Evolutionary conservation across 148 eudicot genomes (phyloP).

Genomic region (Tetragonia tetragonoides): DNA sequence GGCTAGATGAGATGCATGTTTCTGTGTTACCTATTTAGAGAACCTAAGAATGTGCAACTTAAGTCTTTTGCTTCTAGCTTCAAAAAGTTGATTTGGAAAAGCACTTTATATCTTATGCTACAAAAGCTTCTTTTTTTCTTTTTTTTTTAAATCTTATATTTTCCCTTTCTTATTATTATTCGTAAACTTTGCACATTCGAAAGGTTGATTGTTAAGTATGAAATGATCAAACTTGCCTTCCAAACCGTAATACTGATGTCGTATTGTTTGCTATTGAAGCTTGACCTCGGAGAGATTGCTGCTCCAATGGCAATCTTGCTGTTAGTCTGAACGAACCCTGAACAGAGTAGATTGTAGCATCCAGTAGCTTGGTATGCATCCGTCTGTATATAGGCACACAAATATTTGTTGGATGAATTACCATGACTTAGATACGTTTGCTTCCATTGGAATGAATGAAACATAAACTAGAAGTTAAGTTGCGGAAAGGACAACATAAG

Average conservation of each 20-base stretch:
- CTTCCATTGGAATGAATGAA: not conserved
- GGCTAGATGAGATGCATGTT: slow-evolving; percentile 10
- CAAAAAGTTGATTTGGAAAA: slow-evolving; percentile 3
- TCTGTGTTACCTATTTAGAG: slow-evolving; percentile 7
- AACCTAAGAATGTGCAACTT: slow-evolving; percentile 11
- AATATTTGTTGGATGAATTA: not conserved
- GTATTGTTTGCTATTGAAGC: slow-evolving; percentile 59
- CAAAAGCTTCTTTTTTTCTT: not conserved
- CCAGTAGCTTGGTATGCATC: slow-evolving; percentile 99
- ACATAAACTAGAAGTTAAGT: not conserved
- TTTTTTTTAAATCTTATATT: not conserved
- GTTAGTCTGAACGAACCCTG: slow-evolving; percentile 94
- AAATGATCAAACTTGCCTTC: slow-evolving; percentile 56
- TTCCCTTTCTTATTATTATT: not conserved
- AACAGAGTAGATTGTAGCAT: slow-evolving; percentile 94
- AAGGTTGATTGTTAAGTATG: not conserved
- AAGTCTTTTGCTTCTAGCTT: slow-evolving; percentile 5
- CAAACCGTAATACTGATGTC: slow-evolving; percentile 89
- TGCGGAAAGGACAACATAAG: not conserved
- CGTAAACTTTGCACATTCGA: not conserved
- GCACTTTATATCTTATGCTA: not conserved
- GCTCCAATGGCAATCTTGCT: slow-evolving; percentile 90
- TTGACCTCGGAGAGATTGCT: slow-evolving; percentile 89
- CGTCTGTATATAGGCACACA: slow-evolving; percentile 37
- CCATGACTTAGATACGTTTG: not conserved